A percentile compares a stretch with the other conserved stretches of the same genome.
These are phyloP conservation scores for Auxenochlorella pyrenoidosa DNA, from an alignment of 139 green algal species.

Conservation along the genomic window DNA sequence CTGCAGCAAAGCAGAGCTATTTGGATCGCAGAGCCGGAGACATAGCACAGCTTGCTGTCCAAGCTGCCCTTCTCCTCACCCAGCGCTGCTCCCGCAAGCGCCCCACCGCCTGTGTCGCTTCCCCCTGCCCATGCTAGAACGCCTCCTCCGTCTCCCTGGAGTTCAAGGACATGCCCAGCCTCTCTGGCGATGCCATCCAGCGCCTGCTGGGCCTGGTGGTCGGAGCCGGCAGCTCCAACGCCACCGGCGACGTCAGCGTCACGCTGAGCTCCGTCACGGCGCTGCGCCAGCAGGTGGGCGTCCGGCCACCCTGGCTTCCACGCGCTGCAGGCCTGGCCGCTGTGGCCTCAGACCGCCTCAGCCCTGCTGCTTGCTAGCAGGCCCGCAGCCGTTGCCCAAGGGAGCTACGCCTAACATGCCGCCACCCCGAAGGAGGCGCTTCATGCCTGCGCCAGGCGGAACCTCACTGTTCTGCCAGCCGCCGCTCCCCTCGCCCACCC, in stretches of 20 bases:
- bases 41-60: no score
- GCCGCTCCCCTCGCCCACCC: neutral
- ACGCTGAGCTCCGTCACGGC: neutral
- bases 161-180: neutral
- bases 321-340: no score
- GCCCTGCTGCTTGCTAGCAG: neutral
- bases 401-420: no score
- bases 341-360: no score
- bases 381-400: neutral
- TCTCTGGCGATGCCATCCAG: neutral
- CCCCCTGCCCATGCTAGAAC: neutral
- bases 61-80: no score
- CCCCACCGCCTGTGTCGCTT: neutral
- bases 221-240: neutral
- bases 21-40: no score
- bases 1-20: no score
- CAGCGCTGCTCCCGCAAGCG: neutral
- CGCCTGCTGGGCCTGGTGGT: neutral
- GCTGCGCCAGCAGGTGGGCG: no score
- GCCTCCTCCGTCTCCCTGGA: neutral
- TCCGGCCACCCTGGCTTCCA: no score
- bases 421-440: no score
- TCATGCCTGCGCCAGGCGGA: no score
- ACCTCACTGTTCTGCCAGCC: neutral
- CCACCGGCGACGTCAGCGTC: neutral